Evolutionary conservation across 2,329 filamentous ascomycete genomes (phyloP).

Genomic region (Coniochaeta sp.): DNA sequence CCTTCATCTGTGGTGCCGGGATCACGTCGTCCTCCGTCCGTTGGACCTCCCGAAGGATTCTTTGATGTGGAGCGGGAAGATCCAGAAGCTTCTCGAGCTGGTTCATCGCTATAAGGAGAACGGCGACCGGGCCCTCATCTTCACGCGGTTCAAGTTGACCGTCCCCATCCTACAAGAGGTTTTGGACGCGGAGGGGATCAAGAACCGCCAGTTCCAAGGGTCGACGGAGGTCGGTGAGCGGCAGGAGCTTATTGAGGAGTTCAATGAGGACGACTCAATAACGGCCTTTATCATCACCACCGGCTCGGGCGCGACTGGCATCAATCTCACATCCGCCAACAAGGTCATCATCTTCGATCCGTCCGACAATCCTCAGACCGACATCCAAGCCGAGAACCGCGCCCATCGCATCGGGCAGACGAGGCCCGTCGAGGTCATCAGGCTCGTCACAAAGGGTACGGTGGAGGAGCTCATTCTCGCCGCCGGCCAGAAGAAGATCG

Average conservation of each 20-base stretch:
- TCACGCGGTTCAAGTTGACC: constrained; percentile 87
- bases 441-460: constrained; percentile 72
- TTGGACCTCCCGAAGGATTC: constrained; percentile 48
- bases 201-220: constrained; percentile 82
- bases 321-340: constrained; percentile 92
- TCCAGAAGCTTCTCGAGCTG: constrained; percentile 71
- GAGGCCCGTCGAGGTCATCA: constrained; percentile 81
- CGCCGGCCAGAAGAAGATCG: constrained; percentile 86
- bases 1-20: constrained; percentile 58
- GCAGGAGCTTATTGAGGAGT: constrained; percentile 82
- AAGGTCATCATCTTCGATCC: constrained; percentile 97
- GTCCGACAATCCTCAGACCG: constrained; percentile 96
- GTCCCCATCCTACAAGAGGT: constrained; percentile 86
- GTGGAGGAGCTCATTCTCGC: constrained; percentile 93
- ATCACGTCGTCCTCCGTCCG: constrained; percentile 46
- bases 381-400: constrained; percentile 96
- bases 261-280: constrained; percentile 68
- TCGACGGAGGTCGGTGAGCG: constrained; percentile 74
- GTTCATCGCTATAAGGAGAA: constrained; percentile 66
- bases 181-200: constrained; percentile 63
- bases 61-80: constrained; percentile 68
- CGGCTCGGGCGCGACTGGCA: constrained; percentile 90
- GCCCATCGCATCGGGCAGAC: constrained; percentile 93
- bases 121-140: constrained; percentile 82
- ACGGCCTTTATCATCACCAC: constrained; percentile 91